These are phyloP conservation scores for Solanum habrochaites DNA, from an alignment of 257 asterid genomes.

Conservation along the genomic window DNA sequence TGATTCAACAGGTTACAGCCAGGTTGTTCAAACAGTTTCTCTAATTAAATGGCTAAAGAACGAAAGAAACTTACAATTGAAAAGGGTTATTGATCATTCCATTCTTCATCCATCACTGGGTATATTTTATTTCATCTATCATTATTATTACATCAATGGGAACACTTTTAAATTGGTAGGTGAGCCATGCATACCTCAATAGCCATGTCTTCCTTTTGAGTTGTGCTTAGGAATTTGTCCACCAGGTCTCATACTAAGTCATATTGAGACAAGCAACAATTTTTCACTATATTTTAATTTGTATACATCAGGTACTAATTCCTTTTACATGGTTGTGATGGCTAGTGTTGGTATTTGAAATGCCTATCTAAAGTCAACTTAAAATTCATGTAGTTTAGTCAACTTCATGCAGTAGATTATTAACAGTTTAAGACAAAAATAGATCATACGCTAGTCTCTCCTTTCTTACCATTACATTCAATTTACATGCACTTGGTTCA, in stretches of 20 bases:
- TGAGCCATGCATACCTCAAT: neutral
- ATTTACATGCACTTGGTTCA: neutral
- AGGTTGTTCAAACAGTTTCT: neutral
- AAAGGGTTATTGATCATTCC: neutral
- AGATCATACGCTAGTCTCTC: neutral
- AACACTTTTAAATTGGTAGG: neutral
- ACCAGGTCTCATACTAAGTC: neutral
- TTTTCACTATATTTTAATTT: neutral
- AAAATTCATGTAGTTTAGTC: neutral
- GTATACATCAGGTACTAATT: neutral
- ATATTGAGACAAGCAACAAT: neutral
- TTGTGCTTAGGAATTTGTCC: neutral
- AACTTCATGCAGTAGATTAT: neutral
- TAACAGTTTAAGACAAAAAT: neutral
- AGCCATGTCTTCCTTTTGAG: neutral
- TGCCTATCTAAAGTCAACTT: neutral
- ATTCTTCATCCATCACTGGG: neutral
- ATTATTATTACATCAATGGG: neutral
- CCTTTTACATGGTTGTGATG: neutral
- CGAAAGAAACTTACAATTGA: neutral
- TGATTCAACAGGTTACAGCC: neutral
- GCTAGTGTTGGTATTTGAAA: neutral
- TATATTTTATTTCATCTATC: neutral
- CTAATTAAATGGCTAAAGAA: neutral
- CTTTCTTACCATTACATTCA: neutral